Base-by-base conservation (phyloP, 306 rosid genomes). In the Quercus variabilis region DNA sequence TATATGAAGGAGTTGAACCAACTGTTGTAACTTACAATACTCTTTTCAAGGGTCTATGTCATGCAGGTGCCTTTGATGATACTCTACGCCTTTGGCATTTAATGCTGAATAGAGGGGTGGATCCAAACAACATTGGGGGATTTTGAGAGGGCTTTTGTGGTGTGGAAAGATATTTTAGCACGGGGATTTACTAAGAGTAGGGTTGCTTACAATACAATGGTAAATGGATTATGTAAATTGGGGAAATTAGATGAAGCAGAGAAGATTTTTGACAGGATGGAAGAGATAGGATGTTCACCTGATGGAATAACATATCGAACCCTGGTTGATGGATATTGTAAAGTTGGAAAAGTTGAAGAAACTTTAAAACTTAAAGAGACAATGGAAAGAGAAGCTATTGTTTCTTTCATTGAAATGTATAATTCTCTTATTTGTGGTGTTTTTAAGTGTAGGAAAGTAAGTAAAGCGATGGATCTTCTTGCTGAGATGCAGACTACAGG, bases 221-320 rank as follows among this genome's bases (percentile, higher is more conserved):
- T 94, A 4, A 79, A 55, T 80, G 94, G 98, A 77, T 86, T 94
- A 26, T 92, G 97, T 81, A 94, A 92, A 88, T 82, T 90, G 87
- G 97, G 91, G 60, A 91, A 88, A 71, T 51, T 92, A 79, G 86
- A 18, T 25, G 91, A 94, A 82, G 98, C 92, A 1, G 83, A 74
- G 84, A 83, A 87, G 74, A 60, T 86, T 87, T 88, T 89, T 80
- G 55, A 76, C 52, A 88, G 83, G 86, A 92, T 94, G 97, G 85
- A 87, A 69, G 97, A 88, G 69, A 90, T 94, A 52, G 93, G 94
- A 75, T 92, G 84, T 78, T 83, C 70, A 52, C 90, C 91, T 3
- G 97, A 94, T 80, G 97, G 76, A 82, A 68, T 94, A 62, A 91
- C 97, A 19, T 94, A 88, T 71, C 79, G 88, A 80, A 88, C 93